Conservation (phyloP, 2,329 filamentous ascomycete species). For the Periglandula ipomoeae region DNA sequence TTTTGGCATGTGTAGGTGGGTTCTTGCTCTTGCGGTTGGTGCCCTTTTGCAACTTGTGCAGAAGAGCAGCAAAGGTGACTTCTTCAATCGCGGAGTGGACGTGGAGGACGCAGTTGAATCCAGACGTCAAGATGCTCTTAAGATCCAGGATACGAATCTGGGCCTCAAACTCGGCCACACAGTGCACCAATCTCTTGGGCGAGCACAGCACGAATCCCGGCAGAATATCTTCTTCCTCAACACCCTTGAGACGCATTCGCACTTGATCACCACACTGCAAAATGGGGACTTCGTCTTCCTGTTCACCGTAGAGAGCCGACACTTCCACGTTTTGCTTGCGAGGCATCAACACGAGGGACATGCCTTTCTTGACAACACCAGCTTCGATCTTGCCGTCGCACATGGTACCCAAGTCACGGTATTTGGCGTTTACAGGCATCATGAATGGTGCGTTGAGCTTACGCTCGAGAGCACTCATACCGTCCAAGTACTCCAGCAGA, state of each 20-base stretch:
- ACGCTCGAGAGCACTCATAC: slow-evolving; percentile 85
- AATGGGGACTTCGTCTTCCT: slow-evolving; percentile 77
- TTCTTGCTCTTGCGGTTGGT: slow-evolving; percentile 90
- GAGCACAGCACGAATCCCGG: slow-evolving; percentile 96
- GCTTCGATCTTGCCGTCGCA: slow-evolving; percentile 96
- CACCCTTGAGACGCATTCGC: slow-evolving; percentile 80
- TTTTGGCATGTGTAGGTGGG: slow-evolving; percentile 83
- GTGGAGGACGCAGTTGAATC: slow-evolving; percentile 96
- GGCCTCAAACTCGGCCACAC: slow-evolving; percentile 81
- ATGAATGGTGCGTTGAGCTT: slow-evolving; percentile 98
- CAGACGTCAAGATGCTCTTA: slow-evolving; percentile 86
- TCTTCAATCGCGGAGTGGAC: slow-evolving; percentile 97
- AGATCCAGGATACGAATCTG: slow-evolving; percentile 93
- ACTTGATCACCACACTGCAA: slow-evolving; percentile 93
- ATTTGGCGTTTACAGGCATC: slow-evolving; percentile 97
- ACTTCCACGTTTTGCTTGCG: slow-evolving; percentile 76
- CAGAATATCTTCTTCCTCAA: slow-evolving; percentile 94
- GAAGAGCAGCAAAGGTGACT: slow-evolving; percentile 76
- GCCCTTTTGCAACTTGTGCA: slow-evolving; percentile 94
- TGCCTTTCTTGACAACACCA: slow-evolving; percentile 85
- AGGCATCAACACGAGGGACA: slow-evolving; percentile 87
- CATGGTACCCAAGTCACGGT: slow-evolving; percentile 95
- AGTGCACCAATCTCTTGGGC: slow-evolving; percentile 86
- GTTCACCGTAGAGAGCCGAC: slow-evolving; percentile 84
- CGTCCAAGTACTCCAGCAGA: slow-evolving; percentile 89